Conservation (phyloP, 345 rosid species). For the Lepidium sativum region DNA sequence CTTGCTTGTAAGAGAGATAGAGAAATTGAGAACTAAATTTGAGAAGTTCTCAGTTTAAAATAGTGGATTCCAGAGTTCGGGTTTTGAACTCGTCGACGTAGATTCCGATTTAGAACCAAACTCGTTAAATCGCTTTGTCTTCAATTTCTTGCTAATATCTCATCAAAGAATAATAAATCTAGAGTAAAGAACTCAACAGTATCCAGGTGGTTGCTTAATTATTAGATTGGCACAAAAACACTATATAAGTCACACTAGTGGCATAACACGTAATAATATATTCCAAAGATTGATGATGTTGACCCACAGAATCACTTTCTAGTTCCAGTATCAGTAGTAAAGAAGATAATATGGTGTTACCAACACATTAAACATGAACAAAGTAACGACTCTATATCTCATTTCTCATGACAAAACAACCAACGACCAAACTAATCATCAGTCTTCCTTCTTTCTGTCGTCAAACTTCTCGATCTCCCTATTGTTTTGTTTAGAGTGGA, state of each 20-base stretch:
- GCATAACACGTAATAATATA: not conserved
- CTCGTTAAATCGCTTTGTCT: no score
- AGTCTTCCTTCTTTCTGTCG: not conserved
- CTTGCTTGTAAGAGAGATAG: no score
- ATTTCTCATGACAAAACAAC: not conserved
- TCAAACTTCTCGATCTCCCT: not conserved
- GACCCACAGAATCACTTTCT: slow-evolving; percentile 3
- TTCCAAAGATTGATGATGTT: not conserved
- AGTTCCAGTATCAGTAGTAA: not conserved
- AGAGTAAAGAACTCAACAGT: no score
- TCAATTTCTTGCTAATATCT: no score
- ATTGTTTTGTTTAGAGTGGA: slow-evolving; percentile 30
- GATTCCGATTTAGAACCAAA: no score
- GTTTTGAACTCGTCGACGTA: no score
- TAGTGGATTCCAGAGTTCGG: no score
- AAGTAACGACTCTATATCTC: slow-evolving; percentile 3
- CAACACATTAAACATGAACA: not conserved
- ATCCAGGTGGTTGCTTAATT: no score
- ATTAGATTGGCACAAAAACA: not conserved
- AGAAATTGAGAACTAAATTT: no score
- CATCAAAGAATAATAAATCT: no score
- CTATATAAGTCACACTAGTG: not conserved
- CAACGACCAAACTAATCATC: not conserved
- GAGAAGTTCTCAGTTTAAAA: no score
- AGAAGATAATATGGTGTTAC: not conserved